These are phyloP conservation scores for Syzygium malaccense DNA, from an alignment of 441 rosid genomes.

Conservation along the genomic window DNA sequence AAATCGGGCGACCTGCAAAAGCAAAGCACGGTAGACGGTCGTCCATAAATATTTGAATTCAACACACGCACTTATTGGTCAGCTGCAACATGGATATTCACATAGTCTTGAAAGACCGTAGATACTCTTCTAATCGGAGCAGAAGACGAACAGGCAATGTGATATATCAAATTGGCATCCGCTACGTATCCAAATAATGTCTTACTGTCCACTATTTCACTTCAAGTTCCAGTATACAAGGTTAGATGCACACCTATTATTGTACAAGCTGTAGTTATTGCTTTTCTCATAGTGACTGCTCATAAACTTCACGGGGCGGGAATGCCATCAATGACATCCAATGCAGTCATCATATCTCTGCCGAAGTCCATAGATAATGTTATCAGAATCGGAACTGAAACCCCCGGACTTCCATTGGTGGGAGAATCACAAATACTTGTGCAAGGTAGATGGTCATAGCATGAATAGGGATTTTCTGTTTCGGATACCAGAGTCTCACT, in stretches of 20 bases:
- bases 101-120: background rate
- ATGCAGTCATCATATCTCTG: constrained; percentile 66
- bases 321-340: constrained; percentile 63
- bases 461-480: constrained; percentile 41
- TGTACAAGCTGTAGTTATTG: background rate
- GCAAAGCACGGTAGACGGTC: background rate
- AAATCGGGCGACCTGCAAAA: background rate
- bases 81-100: background rate
- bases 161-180: background rate
- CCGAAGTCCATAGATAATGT: constrained; percentile 61
- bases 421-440: constrained; percentile 88
- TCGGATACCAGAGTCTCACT: constrained; percentile 88
- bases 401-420: constrained; percentile 39
- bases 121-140: background rate
- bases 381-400: constrained; percentile 53
- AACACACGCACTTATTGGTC: background rate
- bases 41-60: background rate
- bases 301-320: background rate
- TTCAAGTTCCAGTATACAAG: background rate
- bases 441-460: constrained; percentile 65
- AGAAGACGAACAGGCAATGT: background rate
- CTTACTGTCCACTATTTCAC: background rate
- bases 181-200: background rate
- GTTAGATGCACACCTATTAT: background rate
- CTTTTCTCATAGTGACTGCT: background rate